Percentiles rank a stretch among this genome's conserved stretches.
Conservation (phyloP, 2,329 filamentous ascomycete genomes). For the Cladophialophora bantiana region DNA sequence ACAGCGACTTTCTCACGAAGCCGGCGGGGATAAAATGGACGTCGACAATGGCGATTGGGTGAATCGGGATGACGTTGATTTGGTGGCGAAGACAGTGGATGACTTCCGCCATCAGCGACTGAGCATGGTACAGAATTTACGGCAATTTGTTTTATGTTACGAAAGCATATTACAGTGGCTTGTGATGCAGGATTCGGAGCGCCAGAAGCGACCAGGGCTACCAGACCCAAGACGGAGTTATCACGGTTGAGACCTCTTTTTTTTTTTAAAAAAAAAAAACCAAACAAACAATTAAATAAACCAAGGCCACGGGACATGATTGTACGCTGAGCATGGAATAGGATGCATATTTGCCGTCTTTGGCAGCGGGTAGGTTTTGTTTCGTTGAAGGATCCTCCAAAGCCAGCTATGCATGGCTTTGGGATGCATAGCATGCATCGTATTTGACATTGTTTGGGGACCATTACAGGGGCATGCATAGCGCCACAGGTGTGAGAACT, state of each 20-base stretch:
- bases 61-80: slow-evolving; percentile 72
- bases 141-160: slow-evolving; percentile 95
- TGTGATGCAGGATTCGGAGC: slow-evolving; percentile 42
- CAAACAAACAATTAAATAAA: no score
- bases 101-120: slow-evolving; percentile 87
- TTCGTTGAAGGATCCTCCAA: background rate
- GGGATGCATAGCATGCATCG: background rate
- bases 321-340: slow-evolving; percentile 5
- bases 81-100: slow-evolving; percentile 86
- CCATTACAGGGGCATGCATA: background rate
- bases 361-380: background rate
- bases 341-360: background rate
- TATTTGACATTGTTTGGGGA: background rate
- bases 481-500: background rate
- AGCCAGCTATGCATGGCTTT: background rate
- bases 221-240: slow-evolving; percentile 35
- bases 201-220: slow-evolving; percentile 31
- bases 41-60: slow-evolving; percentile 64
- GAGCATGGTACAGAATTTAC: slow-evolving; percentile 94
- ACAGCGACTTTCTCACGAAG: slow-evolving; percentile 61
- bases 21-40: slow-evolving; percentile 37
- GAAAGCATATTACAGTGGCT: slow-evolving; percentile 94
- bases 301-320: slow-evolving; percentile 3
- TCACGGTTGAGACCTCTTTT: slow-evolving; percentile 21
- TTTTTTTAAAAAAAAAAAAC: slow-evolving; percentile 6